Evolutionary conservation across 805 yeast species (phyloP).

Genomic region (Ogataea zsoltii): DNA sequence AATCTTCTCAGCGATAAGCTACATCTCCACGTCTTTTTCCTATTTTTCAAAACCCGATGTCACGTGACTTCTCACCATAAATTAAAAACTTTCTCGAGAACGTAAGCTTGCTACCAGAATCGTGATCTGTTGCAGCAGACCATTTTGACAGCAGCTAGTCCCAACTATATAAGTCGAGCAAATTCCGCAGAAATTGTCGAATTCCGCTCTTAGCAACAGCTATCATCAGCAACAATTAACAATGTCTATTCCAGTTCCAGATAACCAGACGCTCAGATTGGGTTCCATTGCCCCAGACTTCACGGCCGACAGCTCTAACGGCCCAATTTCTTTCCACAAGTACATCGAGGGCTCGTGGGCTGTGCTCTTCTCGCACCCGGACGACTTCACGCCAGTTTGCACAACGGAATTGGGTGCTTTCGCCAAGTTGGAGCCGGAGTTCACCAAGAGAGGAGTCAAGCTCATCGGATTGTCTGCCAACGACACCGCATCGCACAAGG

Average conservation of each 20-base stretch:
- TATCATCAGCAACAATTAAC: not conserved
- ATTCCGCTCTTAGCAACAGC: too few relatives aligned
- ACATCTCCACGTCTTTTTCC: too few relatives aligned
- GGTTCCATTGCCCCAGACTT: conserved; percentile 74
- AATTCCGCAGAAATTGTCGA: too few relatives aligned
- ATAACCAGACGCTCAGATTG: conserved; percentile 41
- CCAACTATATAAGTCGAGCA: conserved; percentile 4
- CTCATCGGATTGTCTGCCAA: conserved; percentile 71
- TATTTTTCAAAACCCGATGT: conserved; percentile 7
- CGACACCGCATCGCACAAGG: conserved; percentile 57
- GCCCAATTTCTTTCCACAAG: conserved; percentile 63
- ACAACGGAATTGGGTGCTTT: conserved; percentile 80
- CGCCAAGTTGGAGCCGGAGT: conserved; percentile 69
- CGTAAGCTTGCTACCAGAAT: not conserved
- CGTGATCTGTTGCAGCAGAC: conserved; percentile 2
- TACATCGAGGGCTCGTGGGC: conserved; percentile 64
- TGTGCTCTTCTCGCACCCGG: conserved; percentile 73
- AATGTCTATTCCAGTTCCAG: conserved; percentile 45
- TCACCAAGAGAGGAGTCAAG: conserved; percentile 62
- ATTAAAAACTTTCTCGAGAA: conserved; percentile 4
- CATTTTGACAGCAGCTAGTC: not conserved
- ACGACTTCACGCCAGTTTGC: conserved; percentile 78
- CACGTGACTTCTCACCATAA: conserved; percentile 21
- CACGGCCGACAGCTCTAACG: conserved; percentile 61
- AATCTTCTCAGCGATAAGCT: too few relatives aligned